Conservation (phyloP, 495 filamentous ascomycete species). For the Aspergillus affinis region DNA sequence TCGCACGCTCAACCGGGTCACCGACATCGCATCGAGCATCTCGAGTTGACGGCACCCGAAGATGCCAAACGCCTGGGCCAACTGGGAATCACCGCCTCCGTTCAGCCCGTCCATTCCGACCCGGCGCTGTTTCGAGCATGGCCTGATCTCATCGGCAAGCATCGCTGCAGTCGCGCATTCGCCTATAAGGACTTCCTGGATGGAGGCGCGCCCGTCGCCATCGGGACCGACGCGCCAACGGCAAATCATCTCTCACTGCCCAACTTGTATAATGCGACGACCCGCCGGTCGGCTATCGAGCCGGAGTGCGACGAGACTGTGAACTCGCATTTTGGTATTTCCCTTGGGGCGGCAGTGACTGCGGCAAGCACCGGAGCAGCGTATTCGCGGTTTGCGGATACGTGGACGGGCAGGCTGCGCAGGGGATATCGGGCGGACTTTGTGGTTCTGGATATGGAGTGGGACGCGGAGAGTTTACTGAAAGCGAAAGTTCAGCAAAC, state of each 20-base stretch:
- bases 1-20: constrained; percentile 12
- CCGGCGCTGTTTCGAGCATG: constrained; percentile 59
- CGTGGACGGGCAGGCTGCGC: constrained; percentile 47
- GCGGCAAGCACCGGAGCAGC: constrained; percentile 55
- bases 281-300: constrained; percentile 50
- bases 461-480: constrained; percentile 50
- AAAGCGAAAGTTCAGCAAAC: constrained; percentile 51
- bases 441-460: constrained; percentile 57
- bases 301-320: constrained; percentile 41
- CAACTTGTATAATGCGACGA: constrained; percentile 58
- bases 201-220: constrained; percentile 50
- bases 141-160: constrained; percentile 51
- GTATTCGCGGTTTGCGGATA: constrained; percentile 55
- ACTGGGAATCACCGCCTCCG: constrained; percentile 57
- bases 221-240: constrained; percentile 60
- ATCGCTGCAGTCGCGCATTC: constrained; percentile 54
- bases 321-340: constrained; percentile 53
- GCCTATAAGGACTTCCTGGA: constrained; percentile 59
- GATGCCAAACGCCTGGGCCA: constrained; percentile 54
- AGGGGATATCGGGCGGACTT: constrained; percentile 54
- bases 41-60: constrained; percentile 52
- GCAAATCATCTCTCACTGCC: constrained; percentile 51
- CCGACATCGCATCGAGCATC: constrained; percentile 59
- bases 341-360: constrained; percentile 47
- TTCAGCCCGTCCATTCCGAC: constrained; percentile 62